phyloP scores from a whole-genome alignment of 106 monocot genomes.

The Dendrobium huoshanense region DNA sequence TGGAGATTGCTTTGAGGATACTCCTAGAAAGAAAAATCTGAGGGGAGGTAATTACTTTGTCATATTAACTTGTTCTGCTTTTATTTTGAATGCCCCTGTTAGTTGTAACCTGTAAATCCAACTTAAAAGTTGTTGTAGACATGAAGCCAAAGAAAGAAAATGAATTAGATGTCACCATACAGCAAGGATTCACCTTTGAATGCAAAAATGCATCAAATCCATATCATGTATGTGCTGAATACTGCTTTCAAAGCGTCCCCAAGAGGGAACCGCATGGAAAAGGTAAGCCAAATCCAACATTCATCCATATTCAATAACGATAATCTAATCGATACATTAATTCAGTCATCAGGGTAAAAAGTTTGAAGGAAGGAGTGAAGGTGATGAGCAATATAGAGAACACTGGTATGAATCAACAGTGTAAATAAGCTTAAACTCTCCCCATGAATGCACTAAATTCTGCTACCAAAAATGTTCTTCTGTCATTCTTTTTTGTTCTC shows the following conservation, averaged over 20 bases:
- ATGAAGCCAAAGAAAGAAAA: slow-evolving; percentile 5
- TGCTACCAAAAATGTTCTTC: too few species aligned
- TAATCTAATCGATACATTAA: background rate
- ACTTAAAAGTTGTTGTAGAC: background rate
- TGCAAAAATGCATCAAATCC: slow-evolving; percentile 9
- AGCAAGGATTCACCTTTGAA: background rate
- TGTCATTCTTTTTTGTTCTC: too few species aligned
- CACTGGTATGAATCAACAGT: background rate
- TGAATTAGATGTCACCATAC: background rate
- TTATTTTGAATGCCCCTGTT: background rate
- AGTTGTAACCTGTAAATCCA: background rate
- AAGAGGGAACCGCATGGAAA: background rate
- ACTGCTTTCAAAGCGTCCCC: background rate
- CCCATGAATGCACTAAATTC: background rate
- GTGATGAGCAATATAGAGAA: background rate
- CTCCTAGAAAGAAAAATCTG: background rate
- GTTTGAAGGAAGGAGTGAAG: slow-evolving; percentile 1
- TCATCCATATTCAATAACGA: background rate
- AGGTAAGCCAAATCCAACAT: background rate
- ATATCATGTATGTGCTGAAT: background rate
- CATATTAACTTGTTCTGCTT: background rate
- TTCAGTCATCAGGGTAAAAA: background rate
- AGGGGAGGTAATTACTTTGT: background rate
- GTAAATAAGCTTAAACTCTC: background rate
- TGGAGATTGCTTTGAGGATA: background rate